A percentile compares a stretch with the other conserved stretches of the same genome.
Conservation (phyloP, 805 yeast species). For the Torulaspora delbrueckii region DNA sequence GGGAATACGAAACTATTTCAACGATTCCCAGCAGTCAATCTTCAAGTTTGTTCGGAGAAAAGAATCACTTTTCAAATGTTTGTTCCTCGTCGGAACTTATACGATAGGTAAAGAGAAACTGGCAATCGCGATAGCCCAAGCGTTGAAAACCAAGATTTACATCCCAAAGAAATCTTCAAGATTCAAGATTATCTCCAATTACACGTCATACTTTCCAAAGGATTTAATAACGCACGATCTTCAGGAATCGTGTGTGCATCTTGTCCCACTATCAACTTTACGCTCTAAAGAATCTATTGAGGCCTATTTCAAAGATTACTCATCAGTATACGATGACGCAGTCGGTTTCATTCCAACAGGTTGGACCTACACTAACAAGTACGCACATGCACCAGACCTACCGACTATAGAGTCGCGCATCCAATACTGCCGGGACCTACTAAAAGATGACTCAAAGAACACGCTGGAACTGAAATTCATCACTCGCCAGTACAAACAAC, state of each 20-base stretch:
- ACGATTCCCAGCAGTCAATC: slow-evolving; percentile 32
- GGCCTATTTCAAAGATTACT: slow-evolving; percentile 21
- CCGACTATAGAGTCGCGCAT: slow-evolving; percentile 16
- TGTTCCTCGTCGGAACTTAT: slow-evolving; percentile 71
- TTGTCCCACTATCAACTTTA: slow-evolving; percentile 63
- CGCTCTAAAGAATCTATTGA: slow-evolving; percentile 35
- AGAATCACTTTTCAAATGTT: slow-evolving; percentile 11
- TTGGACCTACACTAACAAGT: slow-evolving; percentile 57
- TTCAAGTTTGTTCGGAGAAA: slow-evolving; percentile 34
- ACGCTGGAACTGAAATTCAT: slow-evolving; percentile 18
- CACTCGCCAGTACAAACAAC: slow-evolving; percentile 32
- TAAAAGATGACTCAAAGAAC: slow-evolving; percentile 13
- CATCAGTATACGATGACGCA: slow-evolving; percentile 34
- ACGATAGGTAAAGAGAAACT: slow-evolving; percentile 88
- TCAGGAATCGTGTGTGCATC: slow-evolving; percentile 53
- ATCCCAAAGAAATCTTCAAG: slow-evolving; percentile 32
- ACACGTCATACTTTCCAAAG: slow-evolving; percentile 46
- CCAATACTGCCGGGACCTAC: slow-evolving; percentile 14
- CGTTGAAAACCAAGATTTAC: slow-evolving; percentile 50
- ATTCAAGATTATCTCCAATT: slow-evolving; percentile 44
- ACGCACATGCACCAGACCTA: slow-evolving; percentile 13
- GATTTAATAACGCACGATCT: slow-evolving; percentile 42
- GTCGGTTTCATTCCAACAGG: slow-evolving; percentile 87
- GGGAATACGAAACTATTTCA: slow-evolving; percentile 21
- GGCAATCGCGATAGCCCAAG: slow-evolving; percentile 60